phyloP scores from a whole-genome alignment of 495 filamentous ascomycete species.

The Aspergillus baeticus region DNA sequence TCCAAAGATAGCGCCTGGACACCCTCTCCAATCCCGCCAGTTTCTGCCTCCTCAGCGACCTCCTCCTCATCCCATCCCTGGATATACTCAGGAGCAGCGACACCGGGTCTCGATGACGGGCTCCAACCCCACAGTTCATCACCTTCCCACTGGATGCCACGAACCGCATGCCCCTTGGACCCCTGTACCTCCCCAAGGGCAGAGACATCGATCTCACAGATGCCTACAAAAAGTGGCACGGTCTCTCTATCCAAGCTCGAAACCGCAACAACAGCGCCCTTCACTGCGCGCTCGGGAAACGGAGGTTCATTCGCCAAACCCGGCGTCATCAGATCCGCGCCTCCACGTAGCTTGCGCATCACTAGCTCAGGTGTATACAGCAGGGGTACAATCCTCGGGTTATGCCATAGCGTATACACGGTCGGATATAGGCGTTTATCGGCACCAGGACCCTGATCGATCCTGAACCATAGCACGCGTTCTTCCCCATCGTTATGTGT shows the following conservation, averaged over 20 bases:
- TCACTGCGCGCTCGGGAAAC: conserved; percentile 60
- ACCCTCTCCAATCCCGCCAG: conserved; percentile 38
- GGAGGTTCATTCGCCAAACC: conserved; percentile 69
- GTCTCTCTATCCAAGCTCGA: conserved; percentile 59
- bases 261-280: conserved; percentile 64
- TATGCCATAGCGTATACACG: conserved; percentile 68
- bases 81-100: conserved; percentile 48
- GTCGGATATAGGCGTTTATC: conserved; percentile 60
- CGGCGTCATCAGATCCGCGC: conserved; percentile 75
- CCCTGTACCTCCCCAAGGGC: conserved; percentile 58
- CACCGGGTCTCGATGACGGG: conserved; percentile 52
- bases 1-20: conserved; percentile 43
- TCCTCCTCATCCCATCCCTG: conserved; percentile 43
- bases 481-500: conserved; percentile 55
- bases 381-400: conserved; percentile 59
- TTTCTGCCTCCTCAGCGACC: conserved; percentile 28
- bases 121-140: conserved; percentile 73
- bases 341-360: conserved; percentile 60
- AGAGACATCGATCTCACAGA: conserved; percentile 66
- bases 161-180: conserved; percentile 65
- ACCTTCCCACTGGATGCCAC: conserved; percentile 68
- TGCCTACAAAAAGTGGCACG: conserved; percentile 63
- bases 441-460: conserved; percentile 55
- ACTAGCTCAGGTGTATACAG: conserved; percentile 63
- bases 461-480: conserved; percentile 67